Evolutionary conservation across 2,329 filamentous ascomycete species (phyloP).

Genomic region (Phoma herbarum): DNA sequence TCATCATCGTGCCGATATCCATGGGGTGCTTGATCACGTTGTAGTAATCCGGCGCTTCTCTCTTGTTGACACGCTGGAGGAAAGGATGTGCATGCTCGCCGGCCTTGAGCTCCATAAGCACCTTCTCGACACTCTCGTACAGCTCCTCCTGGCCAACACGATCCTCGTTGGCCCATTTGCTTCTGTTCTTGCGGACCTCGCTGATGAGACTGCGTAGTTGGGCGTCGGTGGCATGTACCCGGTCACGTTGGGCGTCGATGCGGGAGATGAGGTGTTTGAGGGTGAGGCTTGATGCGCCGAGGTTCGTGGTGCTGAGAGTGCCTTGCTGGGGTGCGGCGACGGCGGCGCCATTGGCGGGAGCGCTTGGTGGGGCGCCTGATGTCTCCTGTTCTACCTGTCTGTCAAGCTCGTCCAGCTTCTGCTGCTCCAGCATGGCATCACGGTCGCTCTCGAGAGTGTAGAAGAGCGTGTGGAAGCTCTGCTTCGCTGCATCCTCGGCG

Average conservation of each 20-base stretch:
- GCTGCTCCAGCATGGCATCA: constrained; percentile 96
- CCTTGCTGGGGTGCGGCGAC: constrained; percentile 74
- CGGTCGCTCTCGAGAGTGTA: constrained; percentile 95
- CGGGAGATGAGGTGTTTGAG: constrained; percentile 96
- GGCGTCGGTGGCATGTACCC: constrained; percentile 90
- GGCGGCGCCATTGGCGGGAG: constrained; percentile 61
- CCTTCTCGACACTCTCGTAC: constrained; percentile 96
- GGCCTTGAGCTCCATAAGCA: constrained; percentile 94
- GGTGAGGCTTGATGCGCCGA: constrained; percentile 94
- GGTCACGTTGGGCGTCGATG: constrained; percentile 90
- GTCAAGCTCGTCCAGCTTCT: constrained; percentile 95
- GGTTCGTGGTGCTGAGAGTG: constrained; percentile 89
- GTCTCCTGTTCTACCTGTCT: constrained; percentile 96
- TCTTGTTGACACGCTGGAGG: constrained; percentile 91
- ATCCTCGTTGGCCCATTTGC: constrained; percentile 98
- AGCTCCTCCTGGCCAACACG: constrained; percentile 97
- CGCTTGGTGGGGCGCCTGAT: constrained; percentile 65
- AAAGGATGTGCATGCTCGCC: constrained; percentile 99
- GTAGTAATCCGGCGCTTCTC: constrained; percentile 96
- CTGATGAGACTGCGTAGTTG: constrained; percentile 93
- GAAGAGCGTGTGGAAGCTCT: constrained; percentile 91
- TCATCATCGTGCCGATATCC: constrained; percentile 98
- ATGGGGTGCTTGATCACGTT: constrained; percentile 94
- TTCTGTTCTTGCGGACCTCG: constrained; percentile 95
- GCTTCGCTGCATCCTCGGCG: constrained; percentile 87